These are phyloP conservation scores for Solanum virginianum DNA, from an alignment of 257 asterid genomes.

Conservation along the genomic window DNA sequence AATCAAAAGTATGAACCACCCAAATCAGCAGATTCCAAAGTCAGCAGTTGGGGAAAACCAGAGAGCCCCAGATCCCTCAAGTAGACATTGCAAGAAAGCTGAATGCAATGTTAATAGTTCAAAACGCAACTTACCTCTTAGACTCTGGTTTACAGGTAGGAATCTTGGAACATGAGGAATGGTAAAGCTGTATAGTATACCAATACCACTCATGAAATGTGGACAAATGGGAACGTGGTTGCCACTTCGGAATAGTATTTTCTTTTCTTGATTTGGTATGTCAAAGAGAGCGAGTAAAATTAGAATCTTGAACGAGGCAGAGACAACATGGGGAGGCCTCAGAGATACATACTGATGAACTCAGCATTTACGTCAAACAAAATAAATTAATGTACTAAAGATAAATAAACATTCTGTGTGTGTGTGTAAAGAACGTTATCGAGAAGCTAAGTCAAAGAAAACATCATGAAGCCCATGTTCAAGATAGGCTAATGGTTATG, in stretches of 20 bases:
- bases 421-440: conserved; percentile 11
- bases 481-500: neutral
- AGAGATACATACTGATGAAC: neutral
- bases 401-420: neutral
- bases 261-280: neutral
- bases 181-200: conserved; percentile 6
- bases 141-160: conserved; percentile 1
- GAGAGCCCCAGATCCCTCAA: neutral
- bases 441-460: conserved; percentile 14
- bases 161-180: conserved; percentile 10
- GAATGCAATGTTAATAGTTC: neutral
- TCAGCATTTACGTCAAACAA: neutral
- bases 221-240: conserved; percentile 33
- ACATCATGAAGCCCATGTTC: conserved; percentile 23
- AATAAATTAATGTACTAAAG: neutral
- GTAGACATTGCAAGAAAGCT: neutral
- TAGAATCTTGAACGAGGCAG: neutral
- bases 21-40: neutral
- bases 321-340: neutral
- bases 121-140: neutral
- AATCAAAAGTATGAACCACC: neutral
- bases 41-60: neutral
- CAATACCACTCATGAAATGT: conserved; percentile 3
- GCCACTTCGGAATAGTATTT: conserved; percentile 17
- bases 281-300: conserved; percentile 8